Evolutionary conservation across 2,329 filamentous ascomycete species (phyloP).

Genomic region (Hirsutella minnesotensis): DNA sequence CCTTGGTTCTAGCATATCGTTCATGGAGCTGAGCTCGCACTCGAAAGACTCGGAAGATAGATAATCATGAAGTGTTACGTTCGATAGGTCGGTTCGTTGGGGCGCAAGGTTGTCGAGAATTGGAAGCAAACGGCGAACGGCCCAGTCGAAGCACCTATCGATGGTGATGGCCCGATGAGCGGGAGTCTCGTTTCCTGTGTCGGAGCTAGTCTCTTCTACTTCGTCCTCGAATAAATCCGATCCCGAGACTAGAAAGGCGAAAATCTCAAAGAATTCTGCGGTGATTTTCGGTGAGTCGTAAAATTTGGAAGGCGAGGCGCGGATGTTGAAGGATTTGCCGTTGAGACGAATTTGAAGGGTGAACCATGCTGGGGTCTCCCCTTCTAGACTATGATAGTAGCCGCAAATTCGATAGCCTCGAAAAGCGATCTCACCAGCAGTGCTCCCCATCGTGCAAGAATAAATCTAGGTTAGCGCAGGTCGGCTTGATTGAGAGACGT

Average conservation of each 20-base stretch:
- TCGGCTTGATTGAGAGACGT: no score
- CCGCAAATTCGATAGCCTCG: background rate
- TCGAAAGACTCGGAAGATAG: background rate
- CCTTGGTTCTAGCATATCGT: no score
- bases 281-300: background rate
- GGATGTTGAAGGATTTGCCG: background rate
- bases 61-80: background rate
- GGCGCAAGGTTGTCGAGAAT: background rate
- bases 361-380: background rate
- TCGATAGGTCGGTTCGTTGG: background rate
- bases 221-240: no score
- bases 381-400: background rate
- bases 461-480: no score
- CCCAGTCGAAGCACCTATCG: background rate
- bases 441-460: no score
- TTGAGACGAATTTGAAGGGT: background rate
- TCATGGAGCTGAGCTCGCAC: no score
- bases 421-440: no score
- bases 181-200: no score
- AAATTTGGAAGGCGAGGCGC: background rate
- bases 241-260: no score
- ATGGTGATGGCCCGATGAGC: background rate
- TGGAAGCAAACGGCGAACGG: background rate
- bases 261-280: background rate
- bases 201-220: no score